A percentile compares a stretch with the other conserved stretches of the same genome.
Conservation (phyloP, 768 basidiomycete genomes). For the Auriculariales sp. region DNA sequence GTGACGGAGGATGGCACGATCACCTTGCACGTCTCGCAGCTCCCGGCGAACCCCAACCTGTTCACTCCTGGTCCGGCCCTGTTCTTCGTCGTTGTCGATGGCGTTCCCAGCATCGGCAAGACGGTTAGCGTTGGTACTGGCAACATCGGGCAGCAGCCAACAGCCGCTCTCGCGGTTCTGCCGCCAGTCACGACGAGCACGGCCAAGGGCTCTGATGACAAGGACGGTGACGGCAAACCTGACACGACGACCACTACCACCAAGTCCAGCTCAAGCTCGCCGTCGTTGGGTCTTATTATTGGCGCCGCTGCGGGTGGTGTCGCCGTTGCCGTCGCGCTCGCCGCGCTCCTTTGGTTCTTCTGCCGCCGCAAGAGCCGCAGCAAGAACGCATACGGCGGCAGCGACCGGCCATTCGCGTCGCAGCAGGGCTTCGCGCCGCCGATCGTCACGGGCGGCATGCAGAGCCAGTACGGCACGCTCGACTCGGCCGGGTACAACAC, state of each 20-base stretch:
- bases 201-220: not conserved
- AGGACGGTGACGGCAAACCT: not conserved
- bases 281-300: constrained; percentile 5
- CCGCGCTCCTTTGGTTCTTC: constrained; percentile 16
- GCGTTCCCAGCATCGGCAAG: constrained; percentile 70
- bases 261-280: not conserved
- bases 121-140: constrained; percentile 72
- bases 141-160: constrained; percentile 56
- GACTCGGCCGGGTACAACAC: not conserved
- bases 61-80: constrained; percentile 83
- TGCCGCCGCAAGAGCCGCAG: not conserved
- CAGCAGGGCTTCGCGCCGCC: not conserved
- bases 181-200: constrained; percentile 24
- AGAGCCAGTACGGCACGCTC: not conserved
- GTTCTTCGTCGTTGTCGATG: constrained; percentile 68
- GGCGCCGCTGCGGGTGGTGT: constrained; percentile 27
- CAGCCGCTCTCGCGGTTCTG: constrained; percentile 25
- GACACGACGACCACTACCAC: constrained; percentile 2
- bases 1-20: constrained; percentile 64
- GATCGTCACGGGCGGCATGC: not conserved
- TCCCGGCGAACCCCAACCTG: constrained; percentile 71
- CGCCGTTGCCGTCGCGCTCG: constrained; percentile 34
- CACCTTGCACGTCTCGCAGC: constrained; percentile 65
- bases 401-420: not conserved
- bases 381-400: not conserved